These are phyloP conservation scores for Paratinospora sagittata DNA, from an alignment of 164 flowering plant species.

Conservation along the genomic window DNA sequence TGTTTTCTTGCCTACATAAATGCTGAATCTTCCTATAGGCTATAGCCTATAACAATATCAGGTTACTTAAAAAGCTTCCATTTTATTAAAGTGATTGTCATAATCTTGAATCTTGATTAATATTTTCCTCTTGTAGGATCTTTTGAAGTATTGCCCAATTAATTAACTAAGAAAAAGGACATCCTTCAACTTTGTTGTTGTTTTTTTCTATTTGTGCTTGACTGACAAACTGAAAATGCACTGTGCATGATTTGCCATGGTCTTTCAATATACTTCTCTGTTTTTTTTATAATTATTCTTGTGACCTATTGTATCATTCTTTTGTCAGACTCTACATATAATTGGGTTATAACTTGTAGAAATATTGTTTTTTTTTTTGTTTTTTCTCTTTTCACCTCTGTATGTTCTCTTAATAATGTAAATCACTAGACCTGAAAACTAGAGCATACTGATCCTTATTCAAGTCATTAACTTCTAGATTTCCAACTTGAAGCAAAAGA, in stretches of 20 bases:
- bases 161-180: too few relatives aligned
- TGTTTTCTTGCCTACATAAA: background rate
- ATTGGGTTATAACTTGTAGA: too few relatives aligned
- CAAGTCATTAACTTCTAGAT: background rate
- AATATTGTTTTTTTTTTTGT: background rate
- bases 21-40: background rate
- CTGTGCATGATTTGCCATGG: too few relatives aligned
- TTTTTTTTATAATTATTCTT: too few relatives aligned
- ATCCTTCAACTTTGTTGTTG: too few relatives aligned
- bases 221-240: too few relatives aligned
- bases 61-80: background rate
- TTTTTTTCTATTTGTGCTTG: too few relatives aligned
- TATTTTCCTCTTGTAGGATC: background rate
- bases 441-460: background rate
- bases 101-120: background rate
- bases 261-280: too few relatives aligned
- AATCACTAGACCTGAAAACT: background rate
- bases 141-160: background rate
- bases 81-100: background rate
- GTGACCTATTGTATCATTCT: too few relatives aligned
- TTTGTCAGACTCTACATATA: too few relatives aligned
- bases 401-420: background rate
- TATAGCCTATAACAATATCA: background rate
- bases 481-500: background rate
- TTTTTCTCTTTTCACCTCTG: too few relatives aligned